Conservation (phyloP, 2,329 filamentous ascomycete species). For the Emergomyces pasteurianus region DNA sequence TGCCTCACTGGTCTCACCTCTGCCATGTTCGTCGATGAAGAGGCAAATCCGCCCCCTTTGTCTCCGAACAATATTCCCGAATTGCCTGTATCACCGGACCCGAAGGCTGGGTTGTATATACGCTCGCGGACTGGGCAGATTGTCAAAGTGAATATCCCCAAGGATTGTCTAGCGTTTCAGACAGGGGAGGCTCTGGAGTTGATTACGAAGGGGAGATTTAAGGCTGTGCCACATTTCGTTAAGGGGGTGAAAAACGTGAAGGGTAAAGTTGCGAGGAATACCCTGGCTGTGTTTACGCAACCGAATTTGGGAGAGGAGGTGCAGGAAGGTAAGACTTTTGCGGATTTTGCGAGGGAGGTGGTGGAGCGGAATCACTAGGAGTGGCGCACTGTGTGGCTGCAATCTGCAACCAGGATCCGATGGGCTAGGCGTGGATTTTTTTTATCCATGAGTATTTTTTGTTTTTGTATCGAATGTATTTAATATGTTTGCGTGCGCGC, state of each 20-base stretch:
- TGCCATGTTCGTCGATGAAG: constrained; percentile 91
- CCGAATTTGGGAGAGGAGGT: constrained; percentile 70
- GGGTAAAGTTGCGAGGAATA: constrained; percentile 60
- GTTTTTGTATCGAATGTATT: too few relatives aligned
- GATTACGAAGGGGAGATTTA: constrained; percentile 84
- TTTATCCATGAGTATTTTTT: too few relatives aligned
- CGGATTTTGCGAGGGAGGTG: constrained; percentile 65
- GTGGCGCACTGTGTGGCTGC: neutral
- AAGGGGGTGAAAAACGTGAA: constrained; percentile 48
- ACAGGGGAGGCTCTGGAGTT: constrained; percentile 84
- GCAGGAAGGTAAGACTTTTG: constrained; percentile 60
- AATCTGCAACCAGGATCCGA: too few relatives aligned
- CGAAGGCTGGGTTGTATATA: constrained; percentile 84
- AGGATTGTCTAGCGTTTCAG: constrained; percentile 89
- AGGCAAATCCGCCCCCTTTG: constrained; percentile 20
- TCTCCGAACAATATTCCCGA: constrained; percentile 46
- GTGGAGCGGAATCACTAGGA: constrained; percentile 57
- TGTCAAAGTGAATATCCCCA: constrained; percentile 85
- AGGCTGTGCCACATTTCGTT: constrained; percentile 93
- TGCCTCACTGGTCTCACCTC: constrained; percentile 89
- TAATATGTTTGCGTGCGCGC: too few relatives aligned
- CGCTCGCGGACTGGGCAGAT: constrained; percentile 68
- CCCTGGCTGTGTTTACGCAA: constrained; percentile 92
- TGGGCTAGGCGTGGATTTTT: too few relatives aligned
- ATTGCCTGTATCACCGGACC: constrained; percentile 64